Evolutionary conservation across 176 grass and related monocot species (phyloP), one percentile per base, ranked within the genome.

Genomic region (Zoysia pacifica): DNA sequence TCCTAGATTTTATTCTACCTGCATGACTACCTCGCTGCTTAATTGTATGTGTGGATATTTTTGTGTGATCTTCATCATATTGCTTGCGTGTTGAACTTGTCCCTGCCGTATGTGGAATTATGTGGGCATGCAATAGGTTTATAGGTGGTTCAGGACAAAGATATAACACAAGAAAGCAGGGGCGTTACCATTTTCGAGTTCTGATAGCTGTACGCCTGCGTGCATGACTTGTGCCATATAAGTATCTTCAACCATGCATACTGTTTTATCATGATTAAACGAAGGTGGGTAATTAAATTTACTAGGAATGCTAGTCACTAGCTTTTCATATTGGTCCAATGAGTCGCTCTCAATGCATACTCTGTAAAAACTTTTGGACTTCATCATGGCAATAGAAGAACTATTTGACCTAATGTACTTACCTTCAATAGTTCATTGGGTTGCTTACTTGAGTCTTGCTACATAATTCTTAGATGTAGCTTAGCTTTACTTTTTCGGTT

Each of bases 31-130:
- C 6, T 45, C 6, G 6, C 44, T 45, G 6, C 44, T 62, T 52
- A 46, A 47, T 45, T 50, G 10, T 52, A 45, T 2, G 52, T 5
- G 13, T 64, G 44, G 56, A 50, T 48, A 67, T 65, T 62, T 65
- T 16, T 37, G 11, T 72, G 62, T 36, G 50, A 59, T 76, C 48
- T 72, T 60, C 73, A 72, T 56, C 60, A 72, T 80, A 81, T 85
- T 81, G 52, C 42, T 85, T 59, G 45, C 37, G 37, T 67, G 72
- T 68, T 11, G 36, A 67, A 68, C 59, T 83, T 20, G 54, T 11
- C 13, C 46, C 43, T 72, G 39, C 73, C 74, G 78, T 67, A 81
- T 73, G 48, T 62, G 39, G 47, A 89, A 38, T 49, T 38, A 39
- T 13, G 4, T 43, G 38, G 48, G 6, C 64, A 35, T 44, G 49